Evolutionary conservation across 2,329 filamentous ascomycete species (phyloP).

Genomic region (Xylariaceae sp.): DNA sequence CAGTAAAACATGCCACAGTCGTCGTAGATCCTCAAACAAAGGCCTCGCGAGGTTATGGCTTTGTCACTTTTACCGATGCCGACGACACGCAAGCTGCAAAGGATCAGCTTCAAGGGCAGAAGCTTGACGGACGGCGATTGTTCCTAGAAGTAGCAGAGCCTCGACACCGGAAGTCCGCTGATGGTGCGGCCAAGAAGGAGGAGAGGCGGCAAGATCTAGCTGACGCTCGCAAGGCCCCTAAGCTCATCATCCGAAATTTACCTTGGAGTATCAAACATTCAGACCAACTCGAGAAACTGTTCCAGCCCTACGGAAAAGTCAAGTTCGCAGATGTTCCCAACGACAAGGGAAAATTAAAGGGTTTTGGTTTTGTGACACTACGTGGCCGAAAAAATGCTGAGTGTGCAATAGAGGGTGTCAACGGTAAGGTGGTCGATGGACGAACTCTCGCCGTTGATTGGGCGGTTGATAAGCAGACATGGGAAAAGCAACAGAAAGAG

Average conservation of each 20-base stretch:
- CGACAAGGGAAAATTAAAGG: slow-evolving; percentile 68
- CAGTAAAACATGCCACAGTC: slow-evolving; percentile 93
- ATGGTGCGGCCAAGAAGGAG: slow-evolving; percentile 51
- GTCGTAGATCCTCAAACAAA: slow-evolving; percentile 84
- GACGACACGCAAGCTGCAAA: slow-evolving; percentile 83
- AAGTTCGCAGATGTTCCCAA: slow-evolving; percentile 83
- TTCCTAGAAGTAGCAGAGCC: slow-evolving; percentile 85
- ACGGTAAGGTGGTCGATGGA: slow-evolving; percentile 86
- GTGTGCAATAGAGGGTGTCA: slow-evolving; percentile 76
- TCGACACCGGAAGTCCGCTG: slow-evolving; percentile 57
- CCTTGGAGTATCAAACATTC: slow-evolving; percentile 92
- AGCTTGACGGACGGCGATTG: slow-evolving; percentile 76
- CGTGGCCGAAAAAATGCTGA: slow-evolving; percentile 87
- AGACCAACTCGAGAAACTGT: slow-evolving; percentile 74
- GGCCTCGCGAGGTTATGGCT: slow-evolving; percentile 85
- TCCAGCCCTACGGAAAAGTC: slow-evolving; percentile 86
- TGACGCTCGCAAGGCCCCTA: slow-evolving; percentile 59
- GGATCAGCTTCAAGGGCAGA: slow-evolving; percentile 73
- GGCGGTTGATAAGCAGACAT: slow-evolving; percentile 88
- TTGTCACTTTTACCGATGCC: slow-evolving; percentile 92
- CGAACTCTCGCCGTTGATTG: slow-evolving; percentile 90
- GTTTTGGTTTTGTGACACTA: slow-evolving; percentile 91
- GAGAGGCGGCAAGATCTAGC: slow-evolving; percentile 58
- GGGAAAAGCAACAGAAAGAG: slow-evolving; percentile 66
- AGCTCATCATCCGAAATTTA: slow-evolving; percentile 85